Evolutionary conservation across 371 early-diverging fungal genomes (phyloP).

Genomic region (Sporodiniella umbellata): DNA sequence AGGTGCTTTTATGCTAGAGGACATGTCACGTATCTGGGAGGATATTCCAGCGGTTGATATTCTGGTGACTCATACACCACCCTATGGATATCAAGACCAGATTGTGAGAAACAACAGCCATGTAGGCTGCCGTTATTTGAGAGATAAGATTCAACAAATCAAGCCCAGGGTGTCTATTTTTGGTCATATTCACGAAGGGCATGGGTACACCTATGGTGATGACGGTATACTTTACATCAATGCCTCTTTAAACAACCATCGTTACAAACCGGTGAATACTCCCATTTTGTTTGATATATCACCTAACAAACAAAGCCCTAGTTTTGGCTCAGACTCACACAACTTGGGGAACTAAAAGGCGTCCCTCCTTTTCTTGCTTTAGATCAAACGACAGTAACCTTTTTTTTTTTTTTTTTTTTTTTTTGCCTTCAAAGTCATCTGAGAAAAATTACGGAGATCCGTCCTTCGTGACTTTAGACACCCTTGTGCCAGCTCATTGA

Average conservation of each 20-base stretch:
- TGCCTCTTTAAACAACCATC: slow-evolving; percentile 40
- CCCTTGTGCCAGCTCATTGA: no score
- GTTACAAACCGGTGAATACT: slow-evolving; percentile 35
- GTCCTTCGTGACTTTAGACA: no score
- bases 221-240: slow-evolving; percentile 45
- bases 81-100: slow-evolving; percentile 35
- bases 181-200: slow-evolving; percentile 58
- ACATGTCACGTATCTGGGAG: slow-evolving; percentile 43
- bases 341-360: no score
- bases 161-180: slow-evolving; percentile 45
- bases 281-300: slow-evolving; percentile 49
- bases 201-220: slow-evolving; percentile 33
- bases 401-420: no score
- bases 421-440: no score
- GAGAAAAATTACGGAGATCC: no score
- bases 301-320: slow-evolving; percentile 8
- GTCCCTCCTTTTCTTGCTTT: no score
- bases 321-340: no score
- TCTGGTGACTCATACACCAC: slow-evolving; percentile 56
- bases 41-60: slow-evolving; percentile 44
- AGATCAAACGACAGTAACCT: no score
- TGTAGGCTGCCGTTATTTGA: slow-evolving; percentile 46
- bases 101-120: slow-evolving; percentile 14
- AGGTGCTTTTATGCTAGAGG: slow-evolving; percentile 51
- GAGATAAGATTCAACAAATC: slow-evolving; percentile 32